A percentile compares a stretch with the other conserved stretches of the same genome.
Evolutionary conservation across 169 alveolate genomes (phyloP).

Genomic region (Amoebophrya sp.): DNA sequence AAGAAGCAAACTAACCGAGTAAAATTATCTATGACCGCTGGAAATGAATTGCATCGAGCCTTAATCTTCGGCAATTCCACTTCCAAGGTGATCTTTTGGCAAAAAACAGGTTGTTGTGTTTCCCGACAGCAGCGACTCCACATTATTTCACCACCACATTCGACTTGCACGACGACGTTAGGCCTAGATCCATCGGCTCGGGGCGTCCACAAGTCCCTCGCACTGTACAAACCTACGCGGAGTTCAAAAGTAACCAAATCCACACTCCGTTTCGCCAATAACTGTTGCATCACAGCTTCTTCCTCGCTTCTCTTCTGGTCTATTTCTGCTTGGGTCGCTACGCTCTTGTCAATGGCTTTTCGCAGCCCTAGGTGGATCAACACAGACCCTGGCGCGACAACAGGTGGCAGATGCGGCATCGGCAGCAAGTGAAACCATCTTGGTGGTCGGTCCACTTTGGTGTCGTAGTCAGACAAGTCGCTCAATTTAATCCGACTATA

Average conservation of each 20-base stretch:
- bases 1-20: no score
- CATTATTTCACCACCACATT: neutral
- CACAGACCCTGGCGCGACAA: neutral
- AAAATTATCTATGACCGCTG: no score
- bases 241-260: neutral
- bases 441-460: neutral
- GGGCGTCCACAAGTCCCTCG: neutral
- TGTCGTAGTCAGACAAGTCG: neutral
- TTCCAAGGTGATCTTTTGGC: neutral
- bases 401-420: neutral
- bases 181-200: neutral
- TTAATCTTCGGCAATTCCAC: slow-evolving; percentile 4
- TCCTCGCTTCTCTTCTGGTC: no score
- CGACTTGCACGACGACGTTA: neutral
- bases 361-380: neutral
- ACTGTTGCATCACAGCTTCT: no score
- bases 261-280: neutral
- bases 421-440: neutral
- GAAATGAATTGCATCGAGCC: no score
- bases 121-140: neutral
- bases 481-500: neutral
- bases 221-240: neutral
- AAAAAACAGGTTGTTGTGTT: neutral
- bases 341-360: neutral
- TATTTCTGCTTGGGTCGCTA: neutral